Conservation (phyloP, 208 protist genomes). For the Acanthamoeba lenticulata region DNA sequence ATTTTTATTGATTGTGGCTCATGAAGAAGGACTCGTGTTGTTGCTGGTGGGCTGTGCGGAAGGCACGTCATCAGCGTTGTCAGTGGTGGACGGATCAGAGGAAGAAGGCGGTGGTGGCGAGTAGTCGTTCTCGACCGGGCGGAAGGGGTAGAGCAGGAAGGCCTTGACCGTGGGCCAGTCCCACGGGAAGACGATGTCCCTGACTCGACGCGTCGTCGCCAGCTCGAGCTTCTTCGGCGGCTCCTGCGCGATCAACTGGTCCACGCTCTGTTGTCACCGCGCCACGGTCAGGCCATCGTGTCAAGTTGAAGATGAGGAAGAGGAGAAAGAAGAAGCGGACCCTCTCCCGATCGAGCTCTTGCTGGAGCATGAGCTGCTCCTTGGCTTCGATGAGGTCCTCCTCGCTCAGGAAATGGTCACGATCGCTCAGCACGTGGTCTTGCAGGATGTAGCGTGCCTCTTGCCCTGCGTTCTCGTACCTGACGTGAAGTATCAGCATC, state of each 20-base stretch:
- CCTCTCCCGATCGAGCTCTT: background rate
- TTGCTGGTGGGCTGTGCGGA: too few species aligned
- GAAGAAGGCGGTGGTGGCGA: background rate
- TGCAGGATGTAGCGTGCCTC: background rate
- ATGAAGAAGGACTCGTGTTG: too few species aligned
- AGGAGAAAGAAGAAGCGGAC: background rate
- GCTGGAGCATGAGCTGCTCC: background rate
- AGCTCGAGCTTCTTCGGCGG: background rate
- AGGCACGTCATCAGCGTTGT: too few species aligned
- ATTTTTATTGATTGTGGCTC: too few species aligned
- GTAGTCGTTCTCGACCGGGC: background rate
- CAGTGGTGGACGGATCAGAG: background rate
- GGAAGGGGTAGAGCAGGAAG: constrained; percentile 5
- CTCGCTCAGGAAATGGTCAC: background rate
- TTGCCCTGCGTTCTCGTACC: background rate
- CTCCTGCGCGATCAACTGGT: background rate
- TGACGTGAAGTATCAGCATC: background rate
- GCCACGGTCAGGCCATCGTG: background rate
- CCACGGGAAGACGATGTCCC: constrained; percentile 12
- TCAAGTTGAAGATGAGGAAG: background rate
- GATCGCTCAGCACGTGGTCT: background rate
- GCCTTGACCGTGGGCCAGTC: constrained; percentile 14
- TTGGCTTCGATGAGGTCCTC: background rate
- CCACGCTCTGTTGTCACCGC: background rate
- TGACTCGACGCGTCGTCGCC: background rate